Conservation (phyloP, 805 yeast species). For the Myxozyma vanderwaltii region DNA sequence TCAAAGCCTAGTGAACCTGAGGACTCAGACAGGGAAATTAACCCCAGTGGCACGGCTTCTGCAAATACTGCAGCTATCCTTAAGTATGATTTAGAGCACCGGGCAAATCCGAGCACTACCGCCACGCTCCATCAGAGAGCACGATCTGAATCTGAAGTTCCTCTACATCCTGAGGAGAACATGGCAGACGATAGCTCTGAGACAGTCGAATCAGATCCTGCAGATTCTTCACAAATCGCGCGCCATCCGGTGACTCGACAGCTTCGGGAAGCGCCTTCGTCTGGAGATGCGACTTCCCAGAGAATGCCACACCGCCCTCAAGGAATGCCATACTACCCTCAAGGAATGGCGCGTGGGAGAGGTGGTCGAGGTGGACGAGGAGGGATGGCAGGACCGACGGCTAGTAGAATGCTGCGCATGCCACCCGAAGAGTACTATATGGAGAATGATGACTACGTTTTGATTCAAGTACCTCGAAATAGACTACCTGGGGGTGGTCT, state of each 20-base stretch:
- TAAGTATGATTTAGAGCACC: not conserved
- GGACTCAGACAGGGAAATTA: not conserved
- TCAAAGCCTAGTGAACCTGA: not conserved
- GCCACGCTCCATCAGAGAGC: slow-evolving; percentile 3
- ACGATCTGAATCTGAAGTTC: slow-evolving; percentile 7
- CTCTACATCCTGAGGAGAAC: not conserved
- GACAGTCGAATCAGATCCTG: not conserved
- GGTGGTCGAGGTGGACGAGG: slow-evolving; percentile 8
- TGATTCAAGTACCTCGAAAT: not conserved
- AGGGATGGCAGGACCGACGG: not conserved
- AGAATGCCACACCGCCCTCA: not conserved
- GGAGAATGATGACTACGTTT: slow-evolving; percentile 1
- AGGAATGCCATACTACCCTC: not conserved
- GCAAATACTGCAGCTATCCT: not conserved
- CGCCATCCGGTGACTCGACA: not conserved
- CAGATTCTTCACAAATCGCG: not conserved
- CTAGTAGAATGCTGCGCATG: slow-evolving; percentile 8
- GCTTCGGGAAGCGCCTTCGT: too few relatives aligned
- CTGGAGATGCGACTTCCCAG: not conserved
- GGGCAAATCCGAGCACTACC: not conserved
- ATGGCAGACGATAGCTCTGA: not conserved
- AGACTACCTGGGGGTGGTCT: slow-evolving; percentile 1
- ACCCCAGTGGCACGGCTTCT: not conserved
- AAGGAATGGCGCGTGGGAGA: not conserved
- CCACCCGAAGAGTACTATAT: slow-evolving; percentile 14